Evolutionary conservation across 257 asterid species (phyloP).

Genomic region (Solanum acaule): DNA sequence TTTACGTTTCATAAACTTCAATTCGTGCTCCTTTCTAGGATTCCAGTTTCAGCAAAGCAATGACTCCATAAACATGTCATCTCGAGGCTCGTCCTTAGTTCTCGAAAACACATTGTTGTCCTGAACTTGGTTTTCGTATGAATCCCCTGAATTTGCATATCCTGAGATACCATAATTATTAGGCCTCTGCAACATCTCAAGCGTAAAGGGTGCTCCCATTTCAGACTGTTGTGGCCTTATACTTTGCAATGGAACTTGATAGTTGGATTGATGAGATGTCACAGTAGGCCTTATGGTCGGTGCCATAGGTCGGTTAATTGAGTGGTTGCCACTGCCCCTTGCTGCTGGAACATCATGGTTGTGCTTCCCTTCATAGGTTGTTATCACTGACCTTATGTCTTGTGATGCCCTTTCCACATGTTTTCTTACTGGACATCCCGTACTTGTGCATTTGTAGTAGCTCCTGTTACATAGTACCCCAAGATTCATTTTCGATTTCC

Average conservation of each 20-base stretch:
- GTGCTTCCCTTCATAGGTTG: conserved; percentile 83
- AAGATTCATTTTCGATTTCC: background rate
- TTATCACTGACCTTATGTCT: conserved; percentile 52
- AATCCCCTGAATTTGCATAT: conserved; percentile 14
- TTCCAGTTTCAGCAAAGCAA: conserved; percentile 17
- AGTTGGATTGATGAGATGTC: conserved; percentile 6
- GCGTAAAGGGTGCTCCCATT: conserved; percentile 22
- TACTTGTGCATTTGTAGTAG: conserved; percentile 74
- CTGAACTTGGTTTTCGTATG: conserved; percentile 10
- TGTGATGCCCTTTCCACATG: conserved; percentile 71
- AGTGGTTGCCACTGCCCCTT: conserved; percentile 32
- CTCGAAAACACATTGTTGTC: conserved; percentile 16
- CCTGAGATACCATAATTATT: conserved; percentile 26
- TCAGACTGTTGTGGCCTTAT: conserved; percentile 7
- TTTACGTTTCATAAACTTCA: background rate
- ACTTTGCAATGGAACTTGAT: conserved; percentile 13
- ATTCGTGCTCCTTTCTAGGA: background rate
- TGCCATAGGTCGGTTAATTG: conserved; percentile 21
- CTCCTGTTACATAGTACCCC: conserved; percentile 32
- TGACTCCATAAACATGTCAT: conserved; percentile 47
- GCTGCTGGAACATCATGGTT: conserved; percentile 74
- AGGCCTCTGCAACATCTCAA: conserved; percentile 37
- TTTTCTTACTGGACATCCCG: conserved; percentile 58
- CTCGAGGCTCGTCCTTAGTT: conserved; percentile 60
- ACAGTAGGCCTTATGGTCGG: conserved; percentile 23